Evolutionary conservation across 257 asterid genomes (phyloP).

Genomic region (Nicotiana benthamiana): DNA sequence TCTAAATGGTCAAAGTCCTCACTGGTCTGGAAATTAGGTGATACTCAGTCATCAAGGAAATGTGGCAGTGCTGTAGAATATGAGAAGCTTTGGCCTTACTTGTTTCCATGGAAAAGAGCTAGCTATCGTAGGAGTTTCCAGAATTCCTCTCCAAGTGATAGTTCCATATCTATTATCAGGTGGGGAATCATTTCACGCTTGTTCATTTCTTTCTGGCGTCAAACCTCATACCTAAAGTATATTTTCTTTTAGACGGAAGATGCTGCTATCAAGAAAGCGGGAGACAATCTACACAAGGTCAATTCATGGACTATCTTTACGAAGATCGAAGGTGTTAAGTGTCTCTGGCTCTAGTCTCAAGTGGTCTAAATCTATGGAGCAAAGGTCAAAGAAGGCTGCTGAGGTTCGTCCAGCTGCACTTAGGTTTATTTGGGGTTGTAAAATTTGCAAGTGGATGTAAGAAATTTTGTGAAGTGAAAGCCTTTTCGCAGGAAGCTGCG

Average conservation of each 20-base stretch:
- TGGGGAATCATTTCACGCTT: slow-evolving; percentile 20
- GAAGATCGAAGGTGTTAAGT: slow-evolving; percentile 66
- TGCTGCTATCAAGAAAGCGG: slow-evolving; percentile 59
- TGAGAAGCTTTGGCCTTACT: slow-evolving; percentile 41
- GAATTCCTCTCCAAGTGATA: slow-evolving; percentile 30
- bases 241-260: slow-evolving; percentile 50
- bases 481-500: slow-evolving; percentile 59
- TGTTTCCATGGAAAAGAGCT: slow-evolving; percentile 67
- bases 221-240: neutral
- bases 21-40: slow-evolving; percentile 70
- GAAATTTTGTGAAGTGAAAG: neutral
- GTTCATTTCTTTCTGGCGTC: slow-evolving; percentile 5
- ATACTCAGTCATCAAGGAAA: slow-evolving; percentile 37
- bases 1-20: slow-evolving; percentile 41
- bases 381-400: slow-evolving; percentile 56
- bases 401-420: slow-evolving; percentile 54
- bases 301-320: slow-evolving; percentile 70
- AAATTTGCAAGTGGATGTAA: neutral
- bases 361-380: slow-evolving; percentile 97
- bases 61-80: slow-evolving; percentile 30
- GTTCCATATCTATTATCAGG: slow-evolving; percentile 44
- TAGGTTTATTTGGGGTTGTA: neutral
- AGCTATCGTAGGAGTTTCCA: slow-evolving; percentile 43
- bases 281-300: slow-evolving; percentile 83
- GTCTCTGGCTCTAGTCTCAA: slow-evolving; percentile 74